Percentiles rank a stretch among this genome's conserved stretches.
These are phyloP conservation scores for Pichia membranifaciens DNA, from an alignment of 805 yeast genomes.

Conservation along the genomic window DNA sequence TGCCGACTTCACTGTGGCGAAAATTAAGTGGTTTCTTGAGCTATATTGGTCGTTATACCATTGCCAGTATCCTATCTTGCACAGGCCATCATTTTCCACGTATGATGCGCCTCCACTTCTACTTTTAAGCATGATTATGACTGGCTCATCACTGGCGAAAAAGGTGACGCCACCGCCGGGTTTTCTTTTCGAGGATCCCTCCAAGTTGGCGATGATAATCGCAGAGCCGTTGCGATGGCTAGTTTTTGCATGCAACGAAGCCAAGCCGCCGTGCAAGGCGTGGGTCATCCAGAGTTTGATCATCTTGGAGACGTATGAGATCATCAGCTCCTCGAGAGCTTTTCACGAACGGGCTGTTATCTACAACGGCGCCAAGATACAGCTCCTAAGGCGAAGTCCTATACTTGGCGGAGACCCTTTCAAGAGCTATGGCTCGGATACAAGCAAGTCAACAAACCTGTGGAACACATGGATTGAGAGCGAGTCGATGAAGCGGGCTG, in stretches of 20 bases:
- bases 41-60: constrained; percentile 52
- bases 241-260: constrained; percentile 40
- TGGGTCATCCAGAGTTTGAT: constrained; percentile 47
- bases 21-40: constrained; percentile 23
- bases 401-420: constrained; percentile 38
- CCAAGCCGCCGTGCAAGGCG: constrained; percentile 40
- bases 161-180: constrained; percentile 8
- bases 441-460: constrained; percentile 18
- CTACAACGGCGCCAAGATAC: constrained; percentile 48
- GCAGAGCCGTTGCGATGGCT: constrained; percentile 41
- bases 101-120: constrained; percentile 45
- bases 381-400: constrained; percentile 44
- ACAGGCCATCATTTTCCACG: constrained; percentile 46
- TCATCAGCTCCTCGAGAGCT: constrained; percentile 36
- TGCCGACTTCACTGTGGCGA: constrained; percentile 19
- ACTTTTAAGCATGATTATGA: constrained; percentile 48
- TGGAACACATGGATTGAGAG: constrained; percentile 66
- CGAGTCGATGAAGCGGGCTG: constrained; percentile 67
- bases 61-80: constrained; percentile 46
- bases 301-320: constrained; percentile 43
- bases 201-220: constrained; percentile 31
- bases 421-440: constrained; percentile 27
- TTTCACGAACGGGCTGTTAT: constrained; percentile 48
- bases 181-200: constrained; percentile 12
- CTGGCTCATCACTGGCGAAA: constrained; percentile 38